These are phyloP conservation scores for Starmerella riodocensis DNA, from an alignment of 805 yeast species.

Conservation along the genomic window DNA sequence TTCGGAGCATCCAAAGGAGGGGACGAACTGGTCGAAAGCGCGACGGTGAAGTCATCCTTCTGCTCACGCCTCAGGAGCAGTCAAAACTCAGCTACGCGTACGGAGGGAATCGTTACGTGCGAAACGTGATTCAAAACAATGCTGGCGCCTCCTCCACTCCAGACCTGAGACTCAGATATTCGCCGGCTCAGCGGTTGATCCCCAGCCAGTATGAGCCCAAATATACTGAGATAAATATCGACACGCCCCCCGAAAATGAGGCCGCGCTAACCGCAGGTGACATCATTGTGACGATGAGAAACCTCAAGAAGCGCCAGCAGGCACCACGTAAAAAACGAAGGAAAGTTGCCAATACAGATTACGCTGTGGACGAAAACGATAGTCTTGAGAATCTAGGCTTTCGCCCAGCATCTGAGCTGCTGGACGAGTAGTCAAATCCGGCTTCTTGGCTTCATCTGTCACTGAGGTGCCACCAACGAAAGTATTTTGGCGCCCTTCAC, in stretches of 20 bases:
- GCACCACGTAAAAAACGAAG: neutral
- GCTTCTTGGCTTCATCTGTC: too few relatives aligned
- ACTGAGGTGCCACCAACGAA: too few relatives aligned
- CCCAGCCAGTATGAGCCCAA: conserved; percentile 46
- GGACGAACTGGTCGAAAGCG: conserved; percentile 96
- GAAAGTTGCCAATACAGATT: neutral
- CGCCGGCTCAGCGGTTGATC: conserved; percentile 49
- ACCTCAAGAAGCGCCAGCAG: neutral
- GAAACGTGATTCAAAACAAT: conserved; percentile 38
- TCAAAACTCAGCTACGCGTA: conserved; percentile 69
- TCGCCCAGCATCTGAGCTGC: conserved; percentile 1
- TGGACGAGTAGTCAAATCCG: neutral
- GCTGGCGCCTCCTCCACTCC: conserved; percentile 24
- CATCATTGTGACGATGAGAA: conserved; percentile 17
- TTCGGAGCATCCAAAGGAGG: conserved; percentile 87
- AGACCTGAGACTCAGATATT: conserved; percentile 34
- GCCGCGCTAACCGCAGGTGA: conserved; percentile 23
- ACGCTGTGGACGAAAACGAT: neutral
- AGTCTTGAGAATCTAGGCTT: neutral
- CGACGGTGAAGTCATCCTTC: conserved; percentile 65
- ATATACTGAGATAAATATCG: conserved; percentile 44
- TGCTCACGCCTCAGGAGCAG: conserved; percentile 68
- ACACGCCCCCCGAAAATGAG: conserved; percentile 57
- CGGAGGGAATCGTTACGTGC: conserved; percentile 70
- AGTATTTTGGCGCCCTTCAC: too few relatives aligned